phyloP scores from a whole-genome alignment of 192 early-diverging fungal genomes.

The Mortierella hygrophila region DNA sequence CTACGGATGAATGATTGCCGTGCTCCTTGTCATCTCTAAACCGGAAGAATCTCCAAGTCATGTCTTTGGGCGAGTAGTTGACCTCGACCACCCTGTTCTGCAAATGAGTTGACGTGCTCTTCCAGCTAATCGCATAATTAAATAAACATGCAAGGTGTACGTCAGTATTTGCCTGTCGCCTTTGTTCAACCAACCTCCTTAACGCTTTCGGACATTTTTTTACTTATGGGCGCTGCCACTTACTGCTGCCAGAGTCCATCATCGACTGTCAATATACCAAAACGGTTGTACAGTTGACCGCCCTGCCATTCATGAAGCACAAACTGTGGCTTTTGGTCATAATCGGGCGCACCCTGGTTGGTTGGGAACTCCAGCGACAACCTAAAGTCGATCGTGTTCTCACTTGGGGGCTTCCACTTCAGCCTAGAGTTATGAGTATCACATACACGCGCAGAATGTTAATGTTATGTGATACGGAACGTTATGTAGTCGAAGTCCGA shows the following conservation, averaged over 20 bases:
- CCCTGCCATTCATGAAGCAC: slow-evolving; percentile 62
- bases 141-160: neutral
- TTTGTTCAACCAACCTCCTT: neutral
- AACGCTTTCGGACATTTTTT: neutral
- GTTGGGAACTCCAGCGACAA: slow-evolving; percentile 55
- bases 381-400: slow-evolving; percentile 85
- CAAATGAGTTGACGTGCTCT: slow-evolving; percentile 37
- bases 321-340: slow-evolving; percentile 58
- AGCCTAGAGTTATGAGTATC: slow-evolving; percentile 60
- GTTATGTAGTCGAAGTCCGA: neutral
- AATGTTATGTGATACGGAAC: neutral
- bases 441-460: neutral
- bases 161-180: neutral
- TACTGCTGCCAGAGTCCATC: slow-evolving; percentile 68
- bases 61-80: slow-evolving; percentile 64
- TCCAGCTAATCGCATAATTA: slow-evolving; percentile 18
- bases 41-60: slow-evolving; percentile 79
- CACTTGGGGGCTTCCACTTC: slow-evolving; percentile 89
- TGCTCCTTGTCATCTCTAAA: slow-evolving; percentile 85
- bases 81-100: slow-evolving; percentile 76
- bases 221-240: neutral
- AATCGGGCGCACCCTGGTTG: slow-evolving; percentile 30
- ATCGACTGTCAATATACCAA: slow-evolving; percentile 67
- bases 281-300: slow-evolving; percentile 50
- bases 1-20: slow-evolving; percentile 74